phyloP scores from a whole-genome alignment of 257 asterid genomes.

The Vinca minor region DNA sequence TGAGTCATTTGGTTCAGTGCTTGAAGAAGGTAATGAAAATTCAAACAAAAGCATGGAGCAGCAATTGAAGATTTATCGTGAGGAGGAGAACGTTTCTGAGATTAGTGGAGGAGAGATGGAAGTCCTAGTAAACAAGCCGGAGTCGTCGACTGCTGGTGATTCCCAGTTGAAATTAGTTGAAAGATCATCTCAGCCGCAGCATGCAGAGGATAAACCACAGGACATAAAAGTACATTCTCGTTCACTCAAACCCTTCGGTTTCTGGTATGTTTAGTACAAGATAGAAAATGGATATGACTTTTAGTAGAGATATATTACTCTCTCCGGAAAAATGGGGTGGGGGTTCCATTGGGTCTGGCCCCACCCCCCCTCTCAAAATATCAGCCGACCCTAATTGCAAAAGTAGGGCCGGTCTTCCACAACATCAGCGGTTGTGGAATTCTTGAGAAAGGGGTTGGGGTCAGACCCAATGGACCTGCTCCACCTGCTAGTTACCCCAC shows the following conservation, averaged over 20 bases:
- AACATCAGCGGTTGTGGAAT: too few species aligned
- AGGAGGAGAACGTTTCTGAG: neutral
- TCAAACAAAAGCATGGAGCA: neutral
- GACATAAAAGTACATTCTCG: neutral
- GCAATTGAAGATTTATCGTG: neutral
- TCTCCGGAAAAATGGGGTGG: too few species aligned
- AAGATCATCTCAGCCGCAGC: constrained; percentile 6
- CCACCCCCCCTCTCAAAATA: too few species aligned
- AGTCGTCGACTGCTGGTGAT: neutral
- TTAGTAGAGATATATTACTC: too few species aligned
- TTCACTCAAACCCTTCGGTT: neutral
- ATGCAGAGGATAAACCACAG: neutral
- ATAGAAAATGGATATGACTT: neutral
- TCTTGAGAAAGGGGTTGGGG: too few species aligned
- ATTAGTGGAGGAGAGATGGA: neutral
- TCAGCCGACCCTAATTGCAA: too few species aligned
- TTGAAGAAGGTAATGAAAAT: neutral
- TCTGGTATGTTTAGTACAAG: neutral
- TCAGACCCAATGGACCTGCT: too few species aligned
- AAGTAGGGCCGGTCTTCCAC: too few species aligned
- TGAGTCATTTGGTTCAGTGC: neutral
- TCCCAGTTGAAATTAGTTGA: neutral
- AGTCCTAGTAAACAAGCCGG: neutral
- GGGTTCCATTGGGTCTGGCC: too few species aligned
- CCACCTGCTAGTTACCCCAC: too few species aligned